Base-by-base conservation (phyloP, 345 rosid species). In the Salix koriyanagi region DNA sequence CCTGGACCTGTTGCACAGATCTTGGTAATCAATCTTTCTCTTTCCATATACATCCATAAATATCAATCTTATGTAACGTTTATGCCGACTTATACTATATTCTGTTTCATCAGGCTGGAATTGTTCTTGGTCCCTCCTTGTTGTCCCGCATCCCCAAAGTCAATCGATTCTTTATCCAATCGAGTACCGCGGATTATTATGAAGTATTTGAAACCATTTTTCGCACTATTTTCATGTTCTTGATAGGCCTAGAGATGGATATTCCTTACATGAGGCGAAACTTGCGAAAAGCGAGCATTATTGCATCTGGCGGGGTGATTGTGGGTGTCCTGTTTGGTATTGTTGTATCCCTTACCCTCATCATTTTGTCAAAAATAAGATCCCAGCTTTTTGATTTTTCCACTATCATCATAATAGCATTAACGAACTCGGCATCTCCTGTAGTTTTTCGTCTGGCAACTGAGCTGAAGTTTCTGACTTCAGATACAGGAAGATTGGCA, bases 1-100 rank as follows among this genome's bases (percentile, higher is more conserved):
- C 87, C 97, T 7, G 97, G 97, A 37, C 97, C 97, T 32, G 79
- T 95, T n/a, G 94, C 97, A 1, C 97, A 93, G 66, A 86, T 95
- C 58, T 87, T 95, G 82, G 99, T 90, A 82, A 74, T 60, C 9
- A 5, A 42, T 73, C 28, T n/a, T 7, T 46, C 6, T 34, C 1
- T 19, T 14, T 39, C 37, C 10, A 46, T 23, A 11, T n/a, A 69
- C 32, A 4, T n/a, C 6, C 18, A 13, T 25, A 23, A 32, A 32
- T 67, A 34, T 21, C 34, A 13, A 67, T n/a, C 37, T 67, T 42
- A 42, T 69, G 26, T 25, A 12, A 64, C 16, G 28, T 7, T n/a
- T 4, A n/a, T 26, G 26, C 12, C 26, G 6, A 12, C 28, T 26
- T 64, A 18, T 73, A 42, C n/a, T 23, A 1, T 23, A 1, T 56